These are phyloP conservation scores for Claviceps pazoutovae DNA, from an alignment of 2,329 filamentous ascomycete genomes.

Conservation along the genomic window DNA sequence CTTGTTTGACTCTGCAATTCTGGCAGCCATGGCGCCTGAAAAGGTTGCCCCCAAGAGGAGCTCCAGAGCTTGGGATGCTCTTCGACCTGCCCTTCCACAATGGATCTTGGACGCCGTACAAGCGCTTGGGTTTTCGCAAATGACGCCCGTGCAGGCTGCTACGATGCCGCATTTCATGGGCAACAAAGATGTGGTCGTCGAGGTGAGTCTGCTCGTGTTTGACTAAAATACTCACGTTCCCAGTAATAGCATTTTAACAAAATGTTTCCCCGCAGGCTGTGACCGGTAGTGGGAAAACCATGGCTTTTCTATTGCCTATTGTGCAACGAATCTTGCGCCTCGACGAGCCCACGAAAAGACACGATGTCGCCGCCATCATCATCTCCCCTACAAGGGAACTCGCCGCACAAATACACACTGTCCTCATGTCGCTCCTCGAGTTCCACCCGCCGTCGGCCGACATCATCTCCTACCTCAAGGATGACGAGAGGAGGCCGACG, in stretches of 20 bases:
- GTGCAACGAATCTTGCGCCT: constrained; percentile 69
- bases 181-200: constrained; percentile 86
- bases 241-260: not conserved
- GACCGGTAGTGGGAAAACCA: constrained; percentile 81
- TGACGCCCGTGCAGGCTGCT: constrained; percentile 91
- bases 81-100: constrained; percentile 28
- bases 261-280: constrained; percentile 43
- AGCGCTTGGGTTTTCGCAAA: constrained; percentile 72
- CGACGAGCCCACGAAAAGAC: constrained; percentile 72
- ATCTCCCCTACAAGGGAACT: constrained; percentile 85
- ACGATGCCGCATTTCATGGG: constrained; percentile 78
- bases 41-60: constrained; percentile 28
- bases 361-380: constrained; percentile 82
- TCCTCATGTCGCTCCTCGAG: constrained; percentile 60
- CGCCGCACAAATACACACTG: constrained; percentile 76
- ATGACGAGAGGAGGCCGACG: constrained; percentile 40
- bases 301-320: constrained; percentile 73
- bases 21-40: constrained; percentile 17
- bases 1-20: not conserved
- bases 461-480: constrained; percentile 38
- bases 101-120: constrained; percentile 79
- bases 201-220: constrained; percentile 30
- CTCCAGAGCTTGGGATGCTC: constrained; percentile 30
- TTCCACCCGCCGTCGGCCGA: constrained; percentile 75
- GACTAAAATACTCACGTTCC: not conserved